Base-by-base conservation (phyloP, 495 filamentous ascomycete species). In the Neurospora hispaniola region DNA sequence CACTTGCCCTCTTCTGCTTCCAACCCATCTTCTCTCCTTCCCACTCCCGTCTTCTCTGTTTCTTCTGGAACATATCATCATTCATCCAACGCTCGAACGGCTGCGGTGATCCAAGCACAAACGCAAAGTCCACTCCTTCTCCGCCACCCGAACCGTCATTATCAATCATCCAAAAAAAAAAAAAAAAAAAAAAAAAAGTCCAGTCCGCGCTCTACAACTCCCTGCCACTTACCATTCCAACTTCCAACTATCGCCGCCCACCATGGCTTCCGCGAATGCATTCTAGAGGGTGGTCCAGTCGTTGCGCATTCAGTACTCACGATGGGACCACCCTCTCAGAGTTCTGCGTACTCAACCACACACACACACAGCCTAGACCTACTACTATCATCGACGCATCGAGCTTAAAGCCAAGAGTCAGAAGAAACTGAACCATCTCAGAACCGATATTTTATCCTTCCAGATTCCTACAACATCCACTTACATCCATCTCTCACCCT, bases 321-420 rank as follows among this genome's bases (percentile, higher is more conserved):
- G 78, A 86, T 86, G 85, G 84, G 80, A 83, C 84, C 85, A 84
- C 85, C 84, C 85, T 62, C 54, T 85, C 83, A 39, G 79, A 77
- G 76, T 75, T 73, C 74, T 78, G 72, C 71, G 70, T 77, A 42
- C 39, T 76, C 74, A 73, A 43, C 70, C 43, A 75, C 71, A 38
- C 35, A 38, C 5, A 38, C 5, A 4, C 4, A 38, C 5, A 78
- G 74, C 69, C 62, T 72, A 38, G 42, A 38, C 40, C 46, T 44
- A 18, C 46, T 38, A 41, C 54, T 35, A 62, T 62, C 54, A 16
- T 38, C 70, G 44, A 82, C 80, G 80, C 73, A 75, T 31, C 79
- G 75, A 66, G 76, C 76, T 59, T 39, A 70, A 27, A 73, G 48
- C 48, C 48, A 59, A 59, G 35, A 6, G 35, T 38, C 35, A 5